Conservation (phyloP, 306 rosid genomes). For the Psophocarpus tetragonolobus region DNA sequence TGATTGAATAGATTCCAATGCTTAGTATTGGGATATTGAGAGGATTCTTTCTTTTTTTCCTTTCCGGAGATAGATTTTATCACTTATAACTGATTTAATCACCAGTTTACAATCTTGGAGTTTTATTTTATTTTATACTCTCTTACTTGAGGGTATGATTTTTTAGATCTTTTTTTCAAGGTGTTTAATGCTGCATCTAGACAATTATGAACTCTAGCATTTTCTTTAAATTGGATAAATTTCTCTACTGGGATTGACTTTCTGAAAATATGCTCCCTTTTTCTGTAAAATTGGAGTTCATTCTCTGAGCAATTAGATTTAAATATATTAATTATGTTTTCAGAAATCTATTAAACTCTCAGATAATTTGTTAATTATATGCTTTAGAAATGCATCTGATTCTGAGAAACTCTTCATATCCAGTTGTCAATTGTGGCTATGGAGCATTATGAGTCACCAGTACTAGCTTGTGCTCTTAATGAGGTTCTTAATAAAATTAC, state of each 20-base stretch:
- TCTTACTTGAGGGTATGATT: neutral
- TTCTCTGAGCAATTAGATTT: neutral
- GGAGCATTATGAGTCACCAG: slow-evolving; percentile 70
- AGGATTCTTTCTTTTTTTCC: neutral
- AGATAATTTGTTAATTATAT: neutral
- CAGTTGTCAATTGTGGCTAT: slow-evolving; percentile 72
- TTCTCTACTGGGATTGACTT: slow-evolving; percentile 4
- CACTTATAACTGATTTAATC: neutral
- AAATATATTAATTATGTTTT: neutral
- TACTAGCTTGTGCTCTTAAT: slow-evolving; percentile 69
- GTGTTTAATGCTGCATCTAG: neutral
- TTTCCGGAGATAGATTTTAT: neutral
- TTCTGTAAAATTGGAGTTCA: neutral
- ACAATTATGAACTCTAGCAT: neutral
- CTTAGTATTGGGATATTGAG: neutral
- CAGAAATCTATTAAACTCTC: too few relatives aligned
- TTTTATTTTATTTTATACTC: neutral
- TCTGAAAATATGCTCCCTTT: neutral
- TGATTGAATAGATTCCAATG: neutral
- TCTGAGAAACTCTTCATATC: slow-evolving; percentile 26
- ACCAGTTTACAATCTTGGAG: neutral
- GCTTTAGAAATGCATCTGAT: slow-evolving; percentile 1
- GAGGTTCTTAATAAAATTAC: slow-evolving; percentile 62
- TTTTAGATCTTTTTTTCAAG: neutral
- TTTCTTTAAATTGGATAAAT: neutral